Evolutionary conservation across 192 early-diverging fungal genomes (phyloP).

Genomic region (Oehlia diaphana): DNA sequence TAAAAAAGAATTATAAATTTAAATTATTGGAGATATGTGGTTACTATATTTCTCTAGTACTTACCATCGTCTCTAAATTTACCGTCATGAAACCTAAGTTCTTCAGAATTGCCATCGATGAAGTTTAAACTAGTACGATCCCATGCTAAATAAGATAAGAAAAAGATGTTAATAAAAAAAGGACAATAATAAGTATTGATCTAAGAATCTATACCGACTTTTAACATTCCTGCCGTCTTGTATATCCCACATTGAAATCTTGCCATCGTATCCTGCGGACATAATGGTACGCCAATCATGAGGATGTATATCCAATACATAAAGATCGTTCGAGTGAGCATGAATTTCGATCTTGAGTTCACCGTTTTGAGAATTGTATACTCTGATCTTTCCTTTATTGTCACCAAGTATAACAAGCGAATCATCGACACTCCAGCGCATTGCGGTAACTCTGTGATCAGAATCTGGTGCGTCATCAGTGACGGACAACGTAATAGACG

Average conservation of each 20-base stretch:
- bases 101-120: not conserved
- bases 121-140: not conserved
- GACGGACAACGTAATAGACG: conserved; percentile 24
- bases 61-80: not conserved
- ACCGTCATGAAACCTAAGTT: not conserved
- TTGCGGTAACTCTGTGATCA: conserved; percentile 46
- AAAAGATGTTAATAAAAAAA: not conserved
- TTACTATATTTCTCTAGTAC: not conserved
- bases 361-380: conserved; percentile 68
- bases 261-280: conserved; percentile 82
- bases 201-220: not conserved
- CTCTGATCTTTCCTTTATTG: conserved; percentile 64
- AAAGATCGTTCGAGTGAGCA: conserved; percentile 67
- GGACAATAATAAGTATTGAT: not conserved
- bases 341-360: conserved; percentile 49
- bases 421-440: conserved; percentile 76
- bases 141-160: not conserved
- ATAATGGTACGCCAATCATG: conserved; percentile 67
- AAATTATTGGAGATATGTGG: not conserved
- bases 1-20: not conserved
- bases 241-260: conserved; percentile 81
- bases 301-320: conserved; percentile 77
- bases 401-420: conserved; percentile 63
- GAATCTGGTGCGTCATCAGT: conserved; percentile 25
- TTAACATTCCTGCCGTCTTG: conserved; percentile 52